A percentile compares a stretch with the other conserved stretches of the same genome.
phyloP scores from a whole-genome alignment of 2,329 filamentous ascomycete genomes.

The Diaporthe sp. region DNA sequence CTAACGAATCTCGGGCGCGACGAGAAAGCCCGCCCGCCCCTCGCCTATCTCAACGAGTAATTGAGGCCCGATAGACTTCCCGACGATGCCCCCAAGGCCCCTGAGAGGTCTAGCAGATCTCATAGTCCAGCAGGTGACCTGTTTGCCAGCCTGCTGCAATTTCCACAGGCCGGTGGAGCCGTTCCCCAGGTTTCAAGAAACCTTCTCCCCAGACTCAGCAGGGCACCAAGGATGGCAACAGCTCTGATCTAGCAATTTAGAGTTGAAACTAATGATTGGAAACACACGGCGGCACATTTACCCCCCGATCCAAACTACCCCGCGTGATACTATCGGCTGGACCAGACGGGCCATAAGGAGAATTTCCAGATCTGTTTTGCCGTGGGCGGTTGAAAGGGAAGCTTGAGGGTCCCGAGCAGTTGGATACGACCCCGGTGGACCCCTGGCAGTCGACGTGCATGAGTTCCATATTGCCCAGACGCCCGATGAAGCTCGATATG shows the following conservation, averaged over 20 bases:
- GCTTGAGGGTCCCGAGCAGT: not conserved
- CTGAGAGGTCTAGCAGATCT: not conserved
- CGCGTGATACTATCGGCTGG: constrained; percentile 9
- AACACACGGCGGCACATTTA: constrained; percentile 30
- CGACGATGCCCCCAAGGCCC: not conserved
- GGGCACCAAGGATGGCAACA: not conserved
- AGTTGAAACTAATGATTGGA: constrained; percentile 25
- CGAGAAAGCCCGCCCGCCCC: not conserved
- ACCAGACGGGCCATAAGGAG: not conserved
- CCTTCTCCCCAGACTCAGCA: constrained; percentile 22
- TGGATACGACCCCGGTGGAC: constrained; percentile 21
- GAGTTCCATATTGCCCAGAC: constrained; percentile 25
- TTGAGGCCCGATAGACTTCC: constrained; percentile 19
- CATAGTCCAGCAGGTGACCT: not conserved
- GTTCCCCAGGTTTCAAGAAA: constrained; percentile 28
- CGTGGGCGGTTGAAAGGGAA: constrained; percentile 18
- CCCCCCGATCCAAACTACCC: constrained; percentile 22
- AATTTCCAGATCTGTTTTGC: not conserved
- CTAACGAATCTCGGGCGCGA: constrained; percentile 1
- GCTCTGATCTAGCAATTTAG: constrained; percentile 9
- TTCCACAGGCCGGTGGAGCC: not conserved
- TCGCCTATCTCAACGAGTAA: constrained; percentile 9
- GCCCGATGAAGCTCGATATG: constrained; percentile 18
- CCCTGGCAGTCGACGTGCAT: constrained; percentile 7
- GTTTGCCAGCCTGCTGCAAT: not conserved